Evolutionary conservation across 2,329 filamentous ascomycete genomes (phyloP).

Genomic region (Didymella segeticola): DNA sequence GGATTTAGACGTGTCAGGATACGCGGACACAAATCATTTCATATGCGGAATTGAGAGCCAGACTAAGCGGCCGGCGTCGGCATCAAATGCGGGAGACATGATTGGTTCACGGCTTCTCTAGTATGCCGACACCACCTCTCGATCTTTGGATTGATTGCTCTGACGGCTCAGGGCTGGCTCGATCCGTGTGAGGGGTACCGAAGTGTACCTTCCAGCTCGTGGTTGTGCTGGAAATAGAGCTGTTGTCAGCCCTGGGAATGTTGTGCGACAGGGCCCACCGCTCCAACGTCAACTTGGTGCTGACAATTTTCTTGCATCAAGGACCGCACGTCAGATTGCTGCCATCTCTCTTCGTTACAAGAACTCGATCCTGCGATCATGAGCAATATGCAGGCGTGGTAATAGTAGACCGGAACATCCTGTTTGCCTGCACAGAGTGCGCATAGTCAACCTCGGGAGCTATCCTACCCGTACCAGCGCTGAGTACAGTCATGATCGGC

Average conservation of each 20-base stretch:
- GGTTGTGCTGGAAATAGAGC: constrained; percentile 6
- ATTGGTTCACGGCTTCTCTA: constrained; percentile 30
- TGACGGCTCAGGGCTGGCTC: constrained; percentile 19
- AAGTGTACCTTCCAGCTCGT: background rate
- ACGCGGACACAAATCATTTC: constrained; percentile 33
- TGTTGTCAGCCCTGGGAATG: constrained; percentile 2
- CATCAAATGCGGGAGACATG: constrained; percentile 30
- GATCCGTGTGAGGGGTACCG: constrained; percentile 20
- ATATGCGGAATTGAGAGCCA: constrained; percentile 26
- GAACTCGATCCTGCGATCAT: background rate
- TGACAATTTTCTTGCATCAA: background rate
- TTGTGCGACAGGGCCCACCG: constrained; percentile 4
- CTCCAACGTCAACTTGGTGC: constrained; percentile 1
- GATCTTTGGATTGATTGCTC: constrained; percentile 26
- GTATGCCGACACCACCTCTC: constrained; percentile 24
- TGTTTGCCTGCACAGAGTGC: constrained; percentile 1
- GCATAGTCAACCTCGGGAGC: constrained; percentile 1
- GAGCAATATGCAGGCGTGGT: background rate
- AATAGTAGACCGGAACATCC: background rate
- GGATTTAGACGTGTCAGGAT: constrained; percentile 20
- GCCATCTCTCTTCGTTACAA: background rate
- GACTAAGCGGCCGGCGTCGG: constrained; percentile 30
- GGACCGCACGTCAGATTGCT: background rate
- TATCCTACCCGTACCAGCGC: background rate
- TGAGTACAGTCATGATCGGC: constrained; percentile 11